Evolutionary conservation across 192 early-diverging fungal species (phyloP).

Genomic region (Backusella luteola): DNA sequence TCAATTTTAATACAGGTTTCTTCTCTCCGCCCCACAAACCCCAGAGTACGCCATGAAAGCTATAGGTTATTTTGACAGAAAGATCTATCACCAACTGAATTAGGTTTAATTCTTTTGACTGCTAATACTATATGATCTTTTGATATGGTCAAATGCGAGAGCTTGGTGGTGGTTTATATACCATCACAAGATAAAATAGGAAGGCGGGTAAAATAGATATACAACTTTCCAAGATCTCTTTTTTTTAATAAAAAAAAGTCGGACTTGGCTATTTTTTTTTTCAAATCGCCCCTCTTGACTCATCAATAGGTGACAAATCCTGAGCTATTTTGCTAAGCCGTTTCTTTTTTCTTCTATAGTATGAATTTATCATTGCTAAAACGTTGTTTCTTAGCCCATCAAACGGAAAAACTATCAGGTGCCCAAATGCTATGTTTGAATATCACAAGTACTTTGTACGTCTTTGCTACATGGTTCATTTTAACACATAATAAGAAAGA

Average conservation of each 20-base stretch:
- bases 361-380: not conserved
- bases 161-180: not conserved
- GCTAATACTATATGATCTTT: not conserved
- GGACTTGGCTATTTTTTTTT: not conserved
- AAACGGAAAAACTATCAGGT: not conserved
- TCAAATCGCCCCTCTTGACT: not conserved
- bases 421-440: not conserved
- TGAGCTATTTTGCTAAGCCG: not conserved
- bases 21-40: constrained; percentile 2
- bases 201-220: not conserved
- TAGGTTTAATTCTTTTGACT: not conserved
- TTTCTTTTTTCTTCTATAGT: not conserved
- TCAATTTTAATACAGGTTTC: not conserved
- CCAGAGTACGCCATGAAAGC: not conserved
- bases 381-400: not conserved
- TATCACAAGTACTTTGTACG: not conserved
- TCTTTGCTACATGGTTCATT: not conserved
- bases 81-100: not conserved
- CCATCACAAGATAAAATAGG: not conserved
- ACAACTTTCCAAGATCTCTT: not conserved
- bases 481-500: no score
- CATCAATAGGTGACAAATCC: not conserved
- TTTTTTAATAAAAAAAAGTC: not conserved
- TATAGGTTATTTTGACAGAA: not conserved
- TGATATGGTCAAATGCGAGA: not conserved